These are phyloP conservation scores for Begonia loranthoides DNA, from an alignment of 306 rosid species.

Conservation along the genomic window DNA sequence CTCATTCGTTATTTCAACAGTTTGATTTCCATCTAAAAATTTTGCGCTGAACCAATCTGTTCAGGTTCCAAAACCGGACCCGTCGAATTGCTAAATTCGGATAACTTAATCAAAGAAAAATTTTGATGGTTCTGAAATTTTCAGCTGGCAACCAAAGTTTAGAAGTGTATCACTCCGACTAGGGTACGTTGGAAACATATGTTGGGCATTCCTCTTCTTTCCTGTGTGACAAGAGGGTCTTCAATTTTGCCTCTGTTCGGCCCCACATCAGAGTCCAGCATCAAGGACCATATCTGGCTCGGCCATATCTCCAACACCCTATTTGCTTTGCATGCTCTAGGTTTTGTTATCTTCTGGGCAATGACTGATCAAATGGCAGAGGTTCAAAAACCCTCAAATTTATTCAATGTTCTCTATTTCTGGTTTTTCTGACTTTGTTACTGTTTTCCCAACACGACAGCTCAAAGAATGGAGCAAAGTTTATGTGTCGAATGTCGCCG, in stretches of 20 bases:
- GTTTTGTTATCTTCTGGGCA: conserved; percentile 43
- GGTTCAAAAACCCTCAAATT: background rate
- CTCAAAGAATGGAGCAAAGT: conserved; percentile 36
- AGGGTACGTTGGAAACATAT: conserved; percentile 48
- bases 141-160: conserved; percentile 55
- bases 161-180: conserved; percentile 44
- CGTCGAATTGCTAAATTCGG: too few species aligned
- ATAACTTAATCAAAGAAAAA: too few species aligned
- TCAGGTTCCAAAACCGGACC: too few species aligned
- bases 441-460: conserved; percentile 1
- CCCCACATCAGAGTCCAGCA: conserved; percentile 48
- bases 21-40: too few species aligned
- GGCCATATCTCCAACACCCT: conserved; percentile 44
- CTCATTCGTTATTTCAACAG: too few species aligned
- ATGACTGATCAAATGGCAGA: conserved; percentile 13
- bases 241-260: conserved; percentile 43
- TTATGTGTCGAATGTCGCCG: conserved; percentile 39
- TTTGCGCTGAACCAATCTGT: too few species aligned
- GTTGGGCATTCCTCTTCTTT: conserved; percentile 62
- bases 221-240: conserved; percentile 44
- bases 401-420: background rate
- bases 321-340: conserved; percentile 29
- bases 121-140: too few species aligned
- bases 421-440: background rate
- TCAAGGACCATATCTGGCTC: conserved; percentile 55